Conservation (phyloP, 768 basidiomycete genomes). For the Obba rivulosa region DNA sequence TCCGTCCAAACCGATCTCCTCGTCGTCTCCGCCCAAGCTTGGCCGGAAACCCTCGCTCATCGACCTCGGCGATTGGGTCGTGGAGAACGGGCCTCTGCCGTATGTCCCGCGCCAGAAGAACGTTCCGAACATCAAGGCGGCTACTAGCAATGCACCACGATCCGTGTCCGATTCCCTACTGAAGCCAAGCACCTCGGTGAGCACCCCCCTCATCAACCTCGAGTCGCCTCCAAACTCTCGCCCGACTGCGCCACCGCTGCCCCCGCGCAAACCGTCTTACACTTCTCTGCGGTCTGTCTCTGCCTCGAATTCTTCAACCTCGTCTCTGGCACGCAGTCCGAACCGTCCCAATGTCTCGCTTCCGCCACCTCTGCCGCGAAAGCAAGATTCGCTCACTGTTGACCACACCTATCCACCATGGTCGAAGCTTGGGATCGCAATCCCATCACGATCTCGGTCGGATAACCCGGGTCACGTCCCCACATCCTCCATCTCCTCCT, state of each 20-base stretch:
- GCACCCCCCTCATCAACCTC: constrained; percentile 49
- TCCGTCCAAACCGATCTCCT: constrained; percentile 26
- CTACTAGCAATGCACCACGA: neutral
- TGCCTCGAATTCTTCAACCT: constrained; percentile 29
- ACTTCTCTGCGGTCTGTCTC: constrained; percentile 39
- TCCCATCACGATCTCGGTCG: constrained; percentile 1
- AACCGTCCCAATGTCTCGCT: neutral
- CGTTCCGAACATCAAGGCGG: too few species aligned
- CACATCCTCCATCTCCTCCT: constrained; percentile 73
- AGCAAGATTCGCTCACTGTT: constrained; percentile 45
- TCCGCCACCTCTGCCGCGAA: constrained; percentile 14
- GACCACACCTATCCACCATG: constrained; percentile 56
- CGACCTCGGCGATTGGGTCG: constrained; percentile 70
- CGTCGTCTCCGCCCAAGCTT: constrained; percentile 20
- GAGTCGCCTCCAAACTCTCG: constrained; percentile 38
- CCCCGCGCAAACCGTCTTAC: constrained; percentile 60
- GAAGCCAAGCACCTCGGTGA: constrained; percentile 1
- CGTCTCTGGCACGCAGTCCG: constrained; percentile 17
- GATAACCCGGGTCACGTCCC: constrained; percentile 40
- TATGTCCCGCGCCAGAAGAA: constrained; percentile 18
- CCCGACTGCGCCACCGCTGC: constrained; percentile 49
- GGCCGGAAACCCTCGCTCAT: constrained; percentile 52
- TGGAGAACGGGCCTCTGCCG: constrained; percentile 49
- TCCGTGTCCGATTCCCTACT: constrained; percentile 19
- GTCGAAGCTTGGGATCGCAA: constrained; percentile 26